Evolutionary conservation across 2,329 filamentous ascomycete species (phyloP), one percentile per base, ranked within the genome.

Genomic region (Trichothecium sympodiale): DNA sequence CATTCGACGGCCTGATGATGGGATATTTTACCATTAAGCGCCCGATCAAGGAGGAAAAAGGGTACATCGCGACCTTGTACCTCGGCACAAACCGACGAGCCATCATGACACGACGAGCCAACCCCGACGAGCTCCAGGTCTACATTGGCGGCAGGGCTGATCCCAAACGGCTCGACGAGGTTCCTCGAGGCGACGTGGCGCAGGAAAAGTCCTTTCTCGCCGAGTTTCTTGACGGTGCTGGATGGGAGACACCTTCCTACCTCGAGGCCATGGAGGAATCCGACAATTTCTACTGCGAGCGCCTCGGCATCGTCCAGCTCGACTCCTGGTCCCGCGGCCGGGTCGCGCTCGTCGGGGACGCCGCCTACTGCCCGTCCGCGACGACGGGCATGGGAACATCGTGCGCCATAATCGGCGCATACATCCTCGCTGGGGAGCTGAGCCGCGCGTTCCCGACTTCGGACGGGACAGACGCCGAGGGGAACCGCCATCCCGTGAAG

Each of bases 401-500:
- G 3, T 41, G 51, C 9, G 59, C 58, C 2, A 45, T 72, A 3
- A 46, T 66, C n/a, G 60, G 62, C 2, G 65, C 65, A 1, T 71
- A 74, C 45, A 47, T 71, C 4, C 54, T 74, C 2, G 67, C 67
- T 0, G 68, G 69, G 6, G 68, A 68, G 43, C 20, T 25, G 20
- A 25, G 20, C 20, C 6, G 20, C 6, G 20, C 20, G 10, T 25
- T 25, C 20, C 6, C 20, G 20, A 10, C 6, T 10, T 6, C 6
- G 20, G 20, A 25, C 20, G 20, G 10, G 20, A 10, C 20, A 25
- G 20, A 6, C 6, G 20, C 20, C n/a, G n/a, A n/a, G n/a, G 20
- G 10, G 10, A 25, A 10, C 20, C 20, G 20, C 20, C 6, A 10
- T 10, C 6, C 6, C 20, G 20, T 6, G 6, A 10, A 25, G 6